Conservation (phyloP, 768 basidiomycete genomes). For the Amyloporia xantha region DNA sequence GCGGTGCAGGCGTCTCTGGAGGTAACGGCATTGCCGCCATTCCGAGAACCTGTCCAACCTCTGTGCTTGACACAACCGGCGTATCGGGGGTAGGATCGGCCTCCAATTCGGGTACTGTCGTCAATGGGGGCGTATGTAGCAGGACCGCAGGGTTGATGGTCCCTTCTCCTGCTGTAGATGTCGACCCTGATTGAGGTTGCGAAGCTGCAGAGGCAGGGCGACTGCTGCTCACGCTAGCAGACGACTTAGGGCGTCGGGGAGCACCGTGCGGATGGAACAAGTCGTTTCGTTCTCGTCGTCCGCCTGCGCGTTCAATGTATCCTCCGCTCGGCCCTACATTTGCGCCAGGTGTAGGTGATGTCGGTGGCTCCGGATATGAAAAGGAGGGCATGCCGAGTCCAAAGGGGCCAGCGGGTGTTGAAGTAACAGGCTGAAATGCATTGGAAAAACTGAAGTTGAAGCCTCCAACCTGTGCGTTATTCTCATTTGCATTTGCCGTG, state of each 20-base stretch:
- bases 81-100: background rate
- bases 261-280: conserved; percentile 16
- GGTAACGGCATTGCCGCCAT: conserved; percentile 33
- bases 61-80: conserved; percentile 32
- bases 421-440: conserved; percentile 20
- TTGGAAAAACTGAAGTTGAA: conserved; percentile 22
- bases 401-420: conserved; percentile 18
- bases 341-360: conserved; percentile 46
- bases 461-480: background rate
- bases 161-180: conserved; percentile 2
- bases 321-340: conserved; percentile 21
- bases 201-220: background rate
- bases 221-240: conserved; percentile 10
- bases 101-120: conserved; percentile 2
- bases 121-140: conserved; percentile 4
- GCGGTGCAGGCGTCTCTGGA: conserved; percentile 38
- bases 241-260: conserved; percentile 10
- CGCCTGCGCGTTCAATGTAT: conserved; percentile 19
- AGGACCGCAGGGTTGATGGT: conserved; percentile 13
- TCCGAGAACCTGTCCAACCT: conserved; percentile 39
- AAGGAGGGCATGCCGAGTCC: conserved; percentile 9
- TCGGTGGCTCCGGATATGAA: conserved; percentile 43
- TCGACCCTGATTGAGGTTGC: conserved; percentile 3
- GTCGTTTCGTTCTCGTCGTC: conserved; percentile 20
- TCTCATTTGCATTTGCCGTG: conserved; percentile 29